Conservation (phyloP, 768 basidiomycete genomes). For the Termitomyces bulborhizus region DNA sequence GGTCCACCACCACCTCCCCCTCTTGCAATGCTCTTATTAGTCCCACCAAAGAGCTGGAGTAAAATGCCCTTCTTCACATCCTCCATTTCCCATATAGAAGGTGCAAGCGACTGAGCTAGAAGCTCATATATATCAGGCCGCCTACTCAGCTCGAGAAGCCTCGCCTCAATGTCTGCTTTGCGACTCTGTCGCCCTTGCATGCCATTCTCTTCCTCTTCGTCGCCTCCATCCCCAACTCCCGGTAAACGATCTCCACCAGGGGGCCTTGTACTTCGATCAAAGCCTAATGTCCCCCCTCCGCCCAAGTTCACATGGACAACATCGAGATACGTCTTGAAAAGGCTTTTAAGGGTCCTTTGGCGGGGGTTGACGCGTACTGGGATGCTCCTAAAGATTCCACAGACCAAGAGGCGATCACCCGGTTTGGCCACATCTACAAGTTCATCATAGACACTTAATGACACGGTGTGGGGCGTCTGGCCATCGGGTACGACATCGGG, state of each 20-base stretch:
- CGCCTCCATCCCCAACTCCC: constrained; percentile 66
- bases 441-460: constrained; percentile 96
- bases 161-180: constrained; percentile 74
- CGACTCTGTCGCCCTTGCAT: constrained; percentile 36
- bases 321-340: constrained; percentile 98
- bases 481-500: constrained; percentile 98
- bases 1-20: constrained; percentile 97
- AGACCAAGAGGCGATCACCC: constrained; percentile 86
- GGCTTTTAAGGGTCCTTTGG: constrained; percentile 84
- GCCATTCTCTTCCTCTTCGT: constrained; percentile 52
- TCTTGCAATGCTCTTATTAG: constrained; percentile 89
- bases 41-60: constrained; percentile 94
- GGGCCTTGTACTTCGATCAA: constrained; percentile 74
- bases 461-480: constrained; percentile 97
- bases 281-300: constrained; percentile 61
- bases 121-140: constrained; percentile 83
- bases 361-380: constrained; percentile 94
- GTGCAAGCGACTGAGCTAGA: constrained; percentile 80
- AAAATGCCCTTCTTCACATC: constrained; percentile 99
- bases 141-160: constrained; percentile 65
- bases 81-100: constrained; percentile 97
- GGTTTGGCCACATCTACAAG: constrained; percentile 96
- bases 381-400: constrained; percentile 92
- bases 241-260: constrained; percentile 63
- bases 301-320: constrained; percentile 88